Conservation (phyloP, 441 rosid species). For the Populus trichocarpa region DNA sequence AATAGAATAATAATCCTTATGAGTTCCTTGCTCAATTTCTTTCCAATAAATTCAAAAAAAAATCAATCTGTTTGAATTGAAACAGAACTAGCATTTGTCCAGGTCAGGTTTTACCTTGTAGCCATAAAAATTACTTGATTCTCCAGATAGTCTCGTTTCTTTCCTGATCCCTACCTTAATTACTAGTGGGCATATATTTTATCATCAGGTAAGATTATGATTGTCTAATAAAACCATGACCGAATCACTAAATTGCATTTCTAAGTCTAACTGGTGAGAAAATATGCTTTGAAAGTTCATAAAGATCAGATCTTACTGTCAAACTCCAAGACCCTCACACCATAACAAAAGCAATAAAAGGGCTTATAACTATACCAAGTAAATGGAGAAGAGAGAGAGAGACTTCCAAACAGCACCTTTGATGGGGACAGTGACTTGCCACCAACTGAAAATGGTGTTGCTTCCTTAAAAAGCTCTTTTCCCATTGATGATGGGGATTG, state of each 20-base stretch:
- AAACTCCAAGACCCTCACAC: neutral
- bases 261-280: neutral
- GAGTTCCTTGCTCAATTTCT: conserved; percentile 4
- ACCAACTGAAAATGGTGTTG: conserved; percentile 34
- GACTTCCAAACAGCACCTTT: conserved; percentile 41
- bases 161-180: neutral
- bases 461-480: conserved; percentile 52
- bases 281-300: neutral
- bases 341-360: neutral
- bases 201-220: neutral
- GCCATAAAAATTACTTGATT: neutral
- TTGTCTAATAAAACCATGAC: neutral
- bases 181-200: neutral
- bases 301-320: neutral
- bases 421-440: conserved; percentile 39
- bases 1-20: neutral
- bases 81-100: conserved; percentile 1
- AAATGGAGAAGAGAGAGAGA: neutral
- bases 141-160: neutral
- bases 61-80: neutral
- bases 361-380: neutral
- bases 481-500: conserved; percentile 43
- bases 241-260: neutral
- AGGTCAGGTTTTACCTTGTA: neutral
- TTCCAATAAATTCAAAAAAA: neutral